Base-by-base conservation (phyloP, 495 filamentous ascomycete genomes). In the Cercophora sp. region DNA sequence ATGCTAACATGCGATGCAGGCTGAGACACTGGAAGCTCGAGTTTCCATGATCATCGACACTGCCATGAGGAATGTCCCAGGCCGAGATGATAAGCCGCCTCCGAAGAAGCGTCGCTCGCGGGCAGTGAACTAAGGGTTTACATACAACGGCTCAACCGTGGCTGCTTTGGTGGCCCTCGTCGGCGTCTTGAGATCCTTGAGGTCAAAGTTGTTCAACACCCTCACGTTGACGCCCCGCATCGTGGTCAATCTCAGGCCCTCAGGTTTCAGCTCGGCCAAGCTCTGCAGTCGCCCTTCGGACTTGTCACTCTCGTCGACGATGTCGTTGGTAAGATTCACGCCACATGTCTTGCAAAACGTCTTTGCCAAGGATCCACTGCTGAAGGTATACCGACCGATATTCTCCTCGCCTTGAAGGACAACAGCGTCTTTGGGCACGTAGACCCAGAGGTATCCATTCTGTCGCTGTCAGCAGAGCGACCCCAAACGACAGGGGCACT, bases 321-420 rank as follows among this genome's bases (percentile, higher is more conserved):
- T 0, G 32, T 52, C 0, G 27, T 68, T 60, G 25, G 48, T 56
- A 5, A 72, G 18, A 19, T 50, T 23, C 18, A 70, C 57, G 43
- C 73, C 72, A 36, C 73, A 76, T 2, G 27, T 67, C 50, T 64
- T 66, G 61, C 74, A 77, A 53, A 77, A 77, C 6, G 48, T 35
- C 55, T 72, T 70, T 16, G 23, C 57, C 10, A 52, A 51, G 0
- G 58, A 13, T 3, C 39, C 43, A 20, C 22, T 42, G 27, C 43
- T 56, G 46, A 72, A 70, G 9, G 31, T 4, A 55, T 77, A 74
- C 16, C 27, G 29, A n/a, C 3, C 24, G n/a, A 69, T 50, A 51
- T 67, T 68, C 5, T 71, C 65, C 18, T 53, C 32, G 1, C 66
- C 68, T 5, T 62, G 35, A 20, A 69, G 42, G 18, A 26, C 54